Evolutionary conservation across 805 yeast genomes (phyloP).

Genomic region (Candida schatavii): DNA sequence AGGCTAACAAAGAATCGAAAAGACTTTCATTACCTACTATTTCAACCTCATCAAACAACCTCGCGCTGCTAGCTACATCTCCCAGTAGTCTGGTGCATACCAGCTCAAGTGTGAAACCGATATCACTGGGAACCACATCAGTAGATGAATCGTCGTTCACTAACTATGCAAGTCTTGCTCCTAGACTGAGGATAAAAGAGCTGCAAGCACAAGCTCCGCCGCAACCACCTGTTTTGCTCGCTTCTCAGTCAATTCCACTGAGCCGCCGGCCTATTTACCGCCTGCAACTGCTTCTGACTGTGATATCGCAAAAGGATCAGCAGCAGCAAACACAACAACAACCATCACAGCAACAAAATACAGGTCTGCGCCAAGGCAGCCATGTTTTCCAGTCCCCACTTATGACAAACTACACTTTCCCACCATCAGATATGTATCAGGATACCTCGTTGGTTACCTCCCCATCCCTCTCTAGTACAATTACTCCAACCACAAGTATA

Average conservation of each 20-base stretch:
- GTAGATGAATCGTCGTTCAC: too few relatives aligned
- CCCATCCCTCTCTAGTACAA: neutral
- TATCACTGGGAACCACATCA: too few relatives aligned
- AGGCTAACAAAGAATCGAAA: slow-evolving; percentile 1
- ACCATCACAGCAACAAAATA: neutral
- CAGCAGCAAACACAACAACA: neutral
- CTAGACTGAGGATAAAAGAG: too few relatives aligned
- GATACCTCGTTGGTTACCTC: neutral
- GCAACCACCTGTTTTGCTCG: neutral
- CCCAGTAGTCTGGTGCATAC: too few relatives aligned
- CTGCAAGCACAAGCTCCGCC: too few relatives aligned
- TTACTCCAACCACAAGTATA: neutral
- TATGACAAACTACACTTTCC: neutral
- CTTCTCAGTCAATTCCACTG: neutral
- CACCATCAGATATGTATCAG: neutral
- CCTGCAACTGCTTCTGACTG: neutral
- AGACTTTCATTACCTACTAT: too few relatives aligned
- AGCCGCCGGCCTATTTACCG: neutral
- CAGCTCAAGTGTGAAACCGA: too few relatives aligned
- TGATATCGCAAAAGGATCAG: neutral
- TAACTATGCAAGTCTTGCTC: too few relatives aligned
- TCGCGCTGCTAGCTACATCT: too few relatives aligned
- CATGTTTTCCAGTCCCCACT: neutral
- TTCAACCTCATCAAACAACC: too few relatives aligned
- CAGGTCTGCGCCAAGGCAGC: too few relatives aligned